These are phyloP conservation scores for Fusarium illudens DNA, from an alignment of 2,329 filamentous ascomycete species.

Conservation along the genomic window DNA sequence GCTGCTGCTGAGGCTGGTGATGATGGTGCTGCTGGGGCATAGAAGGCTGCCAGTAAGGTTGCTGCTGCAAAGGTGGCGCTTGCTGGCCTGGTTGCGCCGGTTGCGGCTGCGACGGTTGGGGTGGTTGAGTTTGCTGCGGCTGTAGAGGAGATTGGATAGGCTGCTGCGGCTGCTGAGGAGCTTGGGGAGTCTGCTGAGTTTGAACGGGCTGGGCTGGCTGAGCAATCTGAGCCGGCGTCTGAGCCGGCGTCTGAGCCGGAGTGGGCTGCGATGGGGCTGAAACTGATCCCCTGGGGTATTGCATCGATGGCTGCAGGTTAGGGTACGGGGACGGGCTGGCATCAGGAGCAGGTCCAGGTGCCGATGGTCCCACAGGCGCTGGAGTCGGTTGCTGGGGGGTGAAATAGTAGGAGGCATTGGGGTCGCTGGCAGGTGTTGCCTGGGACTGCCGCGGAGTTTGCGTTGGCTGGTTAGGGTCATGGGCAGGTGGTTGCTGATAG, in stretches of 20 bases:
- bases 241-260: slow-evolving; percentile 42
- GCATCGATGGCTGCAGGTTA: slow-evolving; percentile 58
- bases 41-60: slow-evolving; percentile 49
- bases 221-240: slow-evolving; percentile 29
- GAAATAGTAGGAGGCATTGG: slow-evolving; percentile 68
- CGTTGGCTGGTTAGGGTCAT: slow-evolving; percentile 41
- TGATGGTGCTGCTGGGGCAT: slow-evolving; percentile 43
- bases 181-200: slow-evolving; percentile 39
- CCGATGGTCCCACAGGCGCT: slow-evolving; percentile 49
- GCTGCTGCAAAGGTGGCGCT: slow-evolving; percentile 45
- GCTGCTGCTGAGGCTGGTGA: neutral
- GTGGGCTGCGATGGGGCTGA: slow-evolving; percentile 47
- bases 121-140: slow-evolving; percentile 46
- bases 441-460: slow-evolving; percentile 44
- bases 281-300: slow-evolving; percentile 55
- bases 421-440: slow-evolving; percentile 53
- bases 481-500: slow-evolving; percentile 40
- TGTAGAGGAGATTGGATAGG: slow-evolving; percentile 38
- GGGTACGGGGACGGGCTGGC: slow-evolving; percentile 60
- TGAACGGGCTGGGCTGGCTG: slow-evolving; percentile 42
- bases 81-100: slow-evolving; percentile 48
- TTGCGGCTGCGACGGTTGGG: slow-evolving; percentile 37
- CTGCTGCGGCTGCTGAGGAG: slow-evolving; percentile 44
- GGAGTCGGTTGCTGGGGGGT: slow-evolving; percentile 49
- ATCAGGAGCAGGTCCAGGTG: slow-evolving; percentile 53